Percentiles rank a stretch among this genome's conserved stretches.
phyloP scores from a whole-genome alignment of 768 basidiomycete species.

The Hygrophorus russula region DNA sequence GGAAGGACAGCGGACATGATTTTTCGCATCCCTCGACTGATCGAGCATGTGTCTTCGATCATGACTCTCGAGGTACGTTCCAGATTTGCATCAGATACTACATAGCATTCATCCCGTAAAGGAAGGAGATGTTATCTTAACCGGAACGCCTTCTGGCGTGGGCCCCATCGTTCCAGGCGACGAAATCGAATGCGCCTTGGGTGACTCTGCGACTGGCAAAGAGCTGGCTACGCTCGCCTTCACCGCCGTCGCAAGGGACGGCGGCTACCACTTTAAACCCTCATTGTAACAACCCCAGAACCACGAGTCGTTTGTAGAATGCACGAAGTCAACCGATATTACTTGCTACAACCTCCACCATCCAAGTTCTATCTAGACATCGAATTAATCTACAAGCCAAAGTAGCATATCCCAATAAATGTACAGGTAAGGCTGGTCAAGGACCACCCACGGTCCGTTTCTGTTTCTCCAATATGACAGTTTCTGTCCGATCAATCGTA shows the following conservation, averaged over 20 bases:
- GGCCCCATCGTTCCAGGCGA: conserved; percentile 72
- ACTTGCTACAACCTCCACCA: background rate
- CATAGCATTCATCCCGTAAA: conserved; percentile 15
- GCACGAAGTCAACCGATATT: background rate
- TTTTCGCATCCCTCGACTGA: conserved; percentile 77
- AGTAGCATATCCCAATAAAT: background rate
- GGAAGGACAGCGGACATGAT: conserved; percentile 87
- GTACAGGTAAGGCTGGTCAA: background rate
- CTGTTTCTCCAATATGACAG: background rate
- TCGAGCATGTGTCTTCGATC: conserved; percentile 88
- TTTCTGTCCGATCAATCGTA: background rate
- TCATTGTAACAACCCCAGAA: background rate
- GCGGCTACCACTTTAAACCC: conserved; percentile 39
- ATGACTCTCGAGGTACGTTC: conserved; percentile 83
- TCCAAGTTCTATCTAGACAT: no score
- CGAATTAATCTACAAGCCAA: no score
- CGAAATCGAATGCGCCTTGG: conserved; percentile 61
- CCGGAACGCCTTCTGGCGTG: conserved; percentile 88
- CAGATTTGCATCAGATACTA: background rate
- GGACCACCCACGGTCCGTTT: background rate
- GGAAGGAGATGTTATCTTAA: conserved; percentile 89
- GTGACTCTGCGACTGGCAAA: conserved; percentile 37
- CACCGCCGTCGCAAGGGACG: conserved; percentile 49
- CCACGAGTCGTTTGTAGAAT: background rate
- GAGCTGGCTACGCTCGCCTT: conserved; percentile 57